Conservation (phyloP, 169 alveolate species). For the Sarcocystis neurona region DNA sequence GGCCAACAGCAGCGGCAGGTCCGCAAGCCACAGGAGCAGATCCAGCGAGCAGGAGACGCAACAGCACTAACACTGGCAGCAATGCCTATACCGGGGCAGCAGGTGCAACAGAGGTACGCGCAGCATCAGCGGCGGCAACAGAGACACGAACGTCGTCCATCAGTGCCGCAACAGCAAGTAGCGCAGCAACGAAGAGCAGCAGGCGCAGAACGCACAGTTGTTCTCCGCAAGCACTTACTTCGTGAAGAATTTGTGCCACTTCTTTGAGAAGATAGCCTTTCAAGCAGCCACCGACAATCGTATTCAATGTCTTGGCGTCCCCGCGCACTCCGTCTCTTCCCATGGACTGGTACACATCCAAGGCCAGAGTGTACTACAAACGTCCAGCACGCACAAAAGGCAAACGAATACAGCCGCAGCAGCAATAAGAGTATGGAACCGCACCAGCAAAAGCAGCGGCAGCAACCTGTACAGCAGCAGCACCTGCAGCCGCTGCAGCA, state of each 20-base stretch:
- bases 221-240: conserved; percentile 44
- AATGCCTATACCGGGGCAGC: too few species aligned
- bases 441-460: too few species aligned
- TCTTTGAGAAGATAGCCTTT: conserved; percentile 59
- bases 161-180: background rate
- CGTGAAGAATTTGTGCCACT: conserved; percentile 51
- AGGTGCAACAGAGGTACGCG: background rate
- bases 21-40: too few species aligned
- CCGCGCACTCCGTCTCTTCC: conserved; percentile 62
- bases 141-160: background rate
- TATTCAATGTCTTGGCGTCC: conserved; percentile 63
- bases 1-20: too few species aligned
- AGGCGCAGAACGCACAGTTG: background rate
- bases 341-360: conserved; percentile 59
- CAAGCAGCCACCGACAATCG: conserved; percentile 64
- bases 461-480: too few species aligned
- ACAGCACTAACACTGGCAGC: too few species aligned
- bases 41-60: too few species aligned
- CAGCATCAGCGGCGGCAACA: background rate
- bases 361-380: conserved; percentile 64
- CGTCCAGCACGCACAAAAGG: too few species aligned
- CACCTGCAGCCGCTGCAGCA: too few species aligned
- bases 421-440: background rate
- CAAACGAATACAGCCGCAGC: background rate
- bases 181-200: background rate